Evolutionary conservation across 768 basidiomycete genomes (phyloP), one percentile per base, ranked within the genome.

Genomic region (Ramaria rubella): DNA sequence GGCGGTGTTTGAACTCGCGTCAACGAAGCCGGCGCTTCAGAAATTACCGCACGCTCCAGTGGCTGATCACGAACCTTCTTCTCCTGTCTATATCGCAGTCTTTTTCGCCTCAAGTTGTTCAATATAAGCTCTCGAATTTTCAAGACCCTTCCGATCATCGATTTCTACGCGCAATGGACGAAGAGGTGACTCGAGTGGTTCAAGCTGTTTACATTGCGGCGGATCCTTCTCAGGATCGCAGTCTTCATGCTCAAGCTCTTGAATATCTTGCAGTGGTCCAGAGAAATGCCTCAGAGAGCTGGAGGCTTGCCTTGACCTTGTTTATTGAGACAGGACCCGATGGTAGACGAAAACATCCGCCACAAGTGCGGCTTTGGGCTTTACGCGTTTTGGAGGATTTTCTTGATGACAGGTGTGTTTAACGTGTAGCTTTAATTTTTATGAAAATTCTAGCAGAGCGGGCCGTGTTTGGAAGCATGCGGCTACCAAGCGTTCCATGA

Each of bases 131-230:
- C 17, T 36, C 7, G 34, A 7, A 17, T 36, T 36, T 17, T 36
- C 8, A 17, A 17, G 17, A 17, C 34, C 17, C 34, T 8, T 36
- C 7, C 17, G 17, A 8, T 36, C 34, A 7, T 17, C 17, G 34
- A 17, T 36, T 36, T 36, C 17, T 17, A 7, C 17, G 34, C 19
- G 43, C 43, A 49, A 90, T 90, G 89, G 85, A 89, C 34, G 82
- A 81, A 65, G 83, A 87, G 73, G 76, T 86, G 63, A 81, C 86
- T 62, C 86, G 82, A 68, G 76, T 89, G 61, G 82, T 88, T 17
- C 87, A 86, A 72, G 94, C 94, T 48, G 92, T 94, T 70, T 74
- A 80, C 67, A 86, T 95, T 72, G 94, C 93, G 50, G 87, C 87
- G 59, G 86, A 93, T 74, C 87, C 86, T 55, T 50, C 45, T 6